Base-by-base conservation (phyloP, 768 basidiomycete genomes). In the Xerocomus potaroensis region DNA sequence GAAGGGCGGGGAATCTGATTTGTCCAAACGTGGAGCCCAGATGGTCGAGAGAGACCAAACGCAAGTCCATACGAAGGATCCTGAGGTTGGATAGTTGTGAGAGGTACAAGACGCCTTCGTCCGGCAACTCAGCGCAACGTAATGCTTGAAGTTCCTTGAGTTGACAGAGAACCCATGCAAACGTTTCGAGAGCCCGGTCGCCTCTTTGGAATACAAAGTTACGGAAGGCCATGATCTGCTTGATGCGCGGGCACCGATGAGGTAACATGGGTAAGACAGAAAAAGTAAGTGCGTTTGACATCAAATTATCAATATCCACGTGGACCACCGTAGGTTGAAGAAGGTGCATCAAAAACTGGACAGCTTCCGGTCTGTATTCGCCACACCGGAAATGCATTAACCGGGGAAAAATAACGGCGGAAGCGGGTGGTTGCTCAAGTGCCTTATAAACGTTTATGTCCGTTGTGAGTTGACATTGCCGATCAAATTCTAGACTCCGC, bases 401-500 rank as follows among this genome's bases (percentile, higher is more conserved):
- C 37, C 59, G 47, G 6, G 64, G 64, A 45, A 62, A 64, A 1
- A 59, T 43, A 42, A 54, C 40, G 12, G 40, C 43, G 37, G 56
- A n/a, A 19, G 50, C 37, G 0, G 62, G 62, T 1, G 54, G 59
- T 0, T 34, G 23, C 0, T 52, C 32, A 29, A 63, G 61, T 0
- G 52, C 47, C 32, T 15, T 4, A 35, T 63, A 63, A 10, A 63
- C 61, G 15, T 39, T 49, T 2, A 38, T 36, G 33, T 64, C 52
- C 1, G 61, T 63, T 3, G 58, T 63, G 15, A 41, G 39, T 4
- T 47, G 31, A 31, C 60, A 62, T n/a, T 57, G 58, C 1, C 62
- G 56, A 49, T 65, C 62, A 27, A 61, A 66, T 43, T 61, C 61
- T 35, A 64, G 43, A n/a, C 59, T 66, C 24, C 62, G 65, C 5